Percentiles rank a stretch among this genome's conserved stretches.
phyloP scores from a whole-genome alignment of 2,329 filamentous ascomycete species.

The Fusarium penzigii region DNA sequence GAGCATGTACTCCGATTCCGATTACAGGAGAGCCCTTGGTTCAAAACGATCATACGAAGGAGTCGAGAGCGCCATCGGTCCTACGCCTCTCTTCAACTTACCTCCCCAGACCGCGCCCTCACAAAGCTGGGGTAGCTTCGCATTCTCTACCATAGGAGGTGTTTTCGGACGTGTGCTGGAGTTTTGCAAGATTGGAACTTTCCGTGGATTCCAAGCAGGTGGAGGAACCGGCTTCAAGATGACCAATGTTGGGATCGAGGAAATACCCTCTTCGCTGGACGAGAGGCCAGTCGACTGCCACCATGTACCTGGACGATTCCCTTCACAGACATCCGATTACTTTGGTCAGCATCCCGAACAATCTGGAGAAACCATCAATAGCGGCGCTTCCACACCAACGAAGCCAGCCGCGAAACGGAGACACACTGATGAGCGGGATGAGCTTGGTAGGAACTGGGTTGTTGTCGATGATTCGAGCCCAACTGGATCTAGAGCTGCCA shows the following conservation, averaged over 20 bases:
- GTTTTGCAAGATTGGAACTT: conserved; percentile 74
- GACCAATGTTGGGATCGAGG: conserved; percentile 23
- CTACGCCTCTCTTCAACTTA: conserved; percentile 35
- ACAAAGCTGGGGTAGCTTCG: conserved; percentile 57
- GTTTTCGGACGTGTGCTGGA: conserved; percentile 80
- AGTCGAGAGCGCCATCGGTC: conserved; percentile 34
- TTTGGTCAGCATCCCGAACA: conserved; percentile 11
- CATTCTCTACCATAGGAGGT: conserved; percentile 63
- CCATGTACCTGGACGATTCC: conserved; percentile 33
- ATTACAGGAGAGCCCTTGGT: conserved; percentile 55
- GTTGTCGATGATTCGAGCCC: conserved; percentile 54
- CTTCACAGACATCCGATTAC: conserved; percentile 27
- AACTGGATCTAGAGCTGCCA: conserved; percentile 18
- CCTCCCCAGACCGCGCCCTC: conserved; percentile 32
- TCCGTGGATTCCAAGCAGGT: conserved; percentile 84
- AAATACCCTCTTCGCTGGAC: conserved; percentile 14
- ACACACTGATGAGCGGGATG: conserved; percentile 54
- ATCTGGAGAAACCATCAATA: conserved; percentile 32
- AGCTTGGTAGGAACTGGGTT: conserved; percentile 70
- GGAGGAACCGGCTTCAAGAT: conserved; percentile 73
- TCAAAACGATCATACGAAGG: conserved; percentile 45
- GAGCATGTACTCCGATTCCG: conserved; percentile 58
- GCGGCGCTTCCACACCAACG: conserved; percentile 43
- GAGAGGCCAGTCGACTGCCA: conserved; percentile 22
- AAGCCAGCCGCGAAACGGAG: conserved; percentile 53